Conservation (phyloP, 108 stramenopile genomes). For the Skeletonema marinoi region DNA sequence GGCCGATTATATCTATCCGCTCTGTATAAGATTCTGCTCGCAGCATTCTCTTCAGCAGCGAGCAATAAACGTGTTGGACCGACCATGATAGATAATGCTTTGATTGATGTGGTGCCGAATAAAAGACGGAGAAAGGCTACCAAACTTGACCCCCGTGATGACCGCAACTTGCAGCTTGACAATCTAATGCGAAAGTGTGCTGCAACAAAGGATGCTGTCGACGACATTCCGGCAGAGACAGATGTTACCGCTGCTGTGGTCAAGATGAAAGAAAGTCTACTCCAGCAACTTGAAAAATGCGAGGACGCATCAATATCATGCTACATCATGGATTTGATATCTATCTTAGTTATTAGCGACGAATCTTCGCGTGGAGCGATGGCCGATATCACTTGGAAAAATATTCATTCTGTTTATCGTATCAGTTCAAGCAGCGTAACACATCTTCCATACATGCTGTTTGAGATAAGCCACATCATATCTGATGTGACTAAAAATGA, state of each 20-base stretch:
- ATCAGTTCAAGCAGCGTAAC: slow-evolving; percentile 9
- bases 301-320: slow-evolving; percentile 33
- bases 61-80: background rate
- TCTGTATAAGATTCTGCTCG: slow-evolving; percentile 32
- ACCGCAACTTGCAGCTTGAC: background rate
- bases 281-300: slow-evolving; percentile 12
- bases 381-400: slow-evolving; percentile 4
- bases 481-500: background rate
- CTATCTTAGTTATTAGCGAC: slow-evolving; percentile 17
- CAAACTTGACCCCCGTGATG: background rate
- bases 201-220: background rate
- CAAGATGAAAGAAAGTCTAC: slow-evolving; percentile 10
- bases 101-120: background rate
- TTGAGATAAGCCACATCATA: slow-evolving; percentile 23
- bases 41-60: slow-evolving; percentile 22
- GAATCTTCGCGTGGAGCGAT: slow-evolving; percentile 12
- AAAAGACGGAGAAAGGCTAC: slow-evolving; percentile 1
- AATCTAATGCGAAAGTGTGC: slow-evolving; percentile 23
- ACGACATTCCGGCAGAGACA: background rate
- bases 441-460: slow-evolving; percentile 24
- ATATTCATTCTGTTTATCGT: slow-evolving; percentile 26
- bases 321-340: slow-evolving; percentile 33
- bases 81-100: background rate
- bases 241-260: background rate
- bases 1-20: slow-evolving; percentile 1